A percentile compares a stretch with the other conserved stretches of the same genome.
These are phyloP conservation scores for Phytophthora nicotianae DNA, from an alignment of 352 stramenopile species.

Conservation along the genomic window DNA sequence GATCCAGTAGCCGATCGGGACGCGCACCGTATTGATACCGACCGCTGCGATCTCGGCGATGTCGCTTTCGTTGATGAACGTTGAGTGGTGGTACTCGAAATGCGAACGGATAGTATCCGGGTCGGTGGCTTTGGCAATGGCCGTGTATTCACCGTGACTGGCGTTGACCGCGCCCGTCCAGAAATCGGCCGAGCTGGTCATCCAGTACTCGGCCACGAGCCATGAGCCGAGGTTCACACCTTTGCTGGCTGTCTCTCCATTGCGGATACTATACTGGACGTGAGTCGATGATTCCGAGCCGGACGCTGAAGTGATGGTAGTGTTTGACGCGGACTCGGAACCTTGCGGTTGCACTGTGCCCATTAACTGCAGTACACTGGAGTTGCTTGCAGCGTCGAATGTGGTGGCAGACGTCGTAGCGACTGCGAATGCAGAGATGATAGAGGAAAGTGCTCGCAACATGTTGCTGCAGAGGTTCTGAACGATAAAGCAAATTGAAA, in stretches of 20 bases:
- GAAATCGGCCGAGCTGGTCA: conserved; percentile 62
- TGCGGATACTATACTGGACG: conserved; percentile 65
- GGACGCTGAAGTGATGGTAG: conserved; percentile 14
- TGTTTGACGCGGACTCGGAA: conserved; percentile 6
- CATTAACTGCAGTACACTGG: conserved; percentile 15
- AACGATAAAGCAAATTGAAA: conserved; percentile 16
- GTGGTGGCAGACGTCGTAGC: conserved; percentile 9
- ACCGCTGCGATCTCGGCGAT: conserved; percentile 62
- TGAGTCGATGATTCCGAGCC: conserved; percentile 30
- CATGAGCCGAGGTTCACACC: conserved; percentile 82
- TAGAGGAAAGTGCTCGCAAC: conserved; percentile 15
- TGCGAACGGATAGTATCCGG: conserved; percentile 43
- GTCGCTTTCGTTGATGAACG: conserved; percentile 74
- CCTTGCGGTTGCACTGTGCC: conserved; percentile 17
- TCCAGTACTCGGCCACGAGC: conserved; percentile 84
- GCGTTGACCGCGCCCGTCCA: conserved; percentile 51
- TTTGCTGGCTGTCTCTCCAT: conserved; percentile 46
- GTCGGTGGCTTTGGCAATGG: conserved; percentile 49
- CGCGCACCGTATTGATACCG: conserved; percentile 82
- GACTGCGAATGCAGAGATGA: conserved; percentile 8
- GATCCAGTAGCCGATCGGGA: conserved; percentile 86
- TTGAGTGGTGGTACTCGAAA: conserved; percentile 60
- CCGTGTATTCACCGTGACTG: conserved; percentile 60
- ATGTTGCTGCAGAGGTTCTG: conserved; percentile 3
- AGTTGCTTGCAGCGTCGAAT: conserved; percentile 22